phyloP scores from a whole-genome alignment of 345 rosid genomes.

The Salix udensis region DNA sequence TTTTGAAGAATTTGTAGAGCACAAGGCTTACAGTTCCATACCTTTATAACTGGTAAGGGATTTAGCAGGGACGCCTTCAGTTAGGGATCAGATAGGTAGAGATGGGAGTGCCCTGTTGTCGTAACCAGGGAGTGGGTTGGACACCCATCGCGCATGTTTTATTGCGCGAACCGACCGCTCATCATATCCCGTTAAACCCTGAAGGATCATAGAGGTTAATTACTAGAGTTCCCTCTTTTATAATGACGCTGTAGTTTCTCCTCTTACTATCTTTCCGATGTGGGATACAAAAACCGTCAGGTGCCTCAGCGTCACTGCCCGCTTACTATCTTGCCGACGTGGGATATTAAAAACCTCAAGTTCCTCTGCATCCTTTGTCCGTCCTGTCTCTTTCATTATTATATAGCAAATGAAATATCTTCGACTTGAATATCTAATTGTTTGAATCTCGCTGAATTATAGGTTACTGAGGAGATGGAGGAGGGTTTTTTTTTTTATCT shows the following conservation, averaged over 20 bases:
- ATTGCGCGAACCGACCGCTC: constrained; percentile 43
- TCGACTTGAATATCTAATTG: background rate
- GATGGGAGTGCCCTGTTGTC: constrained; percentile 49
- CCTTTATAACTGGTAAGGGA: background rate
- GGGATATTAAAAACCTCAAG: constrained; percentile 18
- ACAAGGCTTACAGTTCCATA: no score
- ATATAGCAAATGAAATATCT: background rate
- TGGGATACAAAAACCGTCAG: constrained; percentile 24
- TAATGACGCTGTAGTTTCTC: background rate
- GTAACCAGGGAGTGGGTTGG: constrained; percentile 47
- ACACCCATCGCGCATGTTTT: constrained; percentile 44
- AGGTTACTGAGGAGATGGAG: no score
- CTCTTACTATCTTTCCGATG: constrained; percentile 9
- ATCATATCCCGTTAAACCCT: constrained; percentile 54
- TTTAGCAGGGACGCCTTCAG: background rate
- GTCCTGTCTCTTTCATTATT: background rate
- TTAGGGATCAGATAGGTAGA: constrained; percentile 43
- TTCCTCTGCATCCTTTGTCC: background rate
- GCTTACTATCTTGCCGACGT: constrained; percentile 13
- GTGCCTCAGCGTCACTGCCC: no score
- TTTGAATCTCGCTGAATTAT: no score
- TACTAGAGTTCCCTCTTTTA: accelerated
- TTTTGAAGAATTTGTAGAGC: no score
- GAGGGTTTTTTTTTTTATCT: no score
- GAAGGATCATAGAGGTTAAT: background rate